Conservation (phyloP, 2,329 filamentous ascomycete species). For the Paecilomyces variotii region DNA sequence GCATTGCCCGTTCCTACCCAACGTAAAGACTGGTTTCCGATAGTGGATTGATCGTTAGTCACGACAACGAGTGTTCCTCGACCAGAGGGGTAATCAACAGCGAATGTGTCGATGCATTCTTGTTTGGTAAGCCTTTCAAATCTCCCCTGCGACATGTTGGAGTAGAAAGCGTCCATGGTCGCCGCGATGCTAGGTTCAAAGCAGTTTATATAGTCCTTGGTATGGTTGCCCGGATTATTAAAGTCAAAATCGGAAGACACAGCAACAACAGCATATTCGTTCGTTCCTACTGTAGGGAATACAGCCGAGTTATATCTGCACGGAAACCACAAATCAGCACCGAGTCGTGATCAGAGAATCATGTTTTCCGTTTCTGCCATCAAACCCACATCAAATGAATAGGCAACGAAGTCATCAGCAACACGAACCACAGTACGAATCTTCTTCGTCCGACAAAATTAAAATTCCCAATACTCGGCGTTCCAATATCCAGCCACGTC, state of each 20-base stretch:
- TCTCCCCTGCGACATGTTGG: neutral
- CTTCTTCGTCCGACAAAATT: slow-evolving; percentile 1
- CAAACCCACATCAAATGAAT: neutral
- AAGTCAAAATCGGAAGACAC: neutral
- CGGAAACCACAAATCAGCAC: neutral
- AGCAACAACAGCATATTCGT: neutral
- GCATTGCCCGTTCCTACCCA: neutral
- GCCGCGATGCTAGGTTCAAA: neutral
- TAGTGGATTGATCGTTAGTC: neutral
- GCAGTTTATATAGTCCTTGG: neutral
- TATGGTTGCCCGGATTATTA: neutral
- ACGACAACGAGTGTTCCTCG: neutral
- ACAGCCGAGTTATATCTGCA: neutral
- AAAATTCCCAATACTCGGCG: slow-evolving; percentile 5
- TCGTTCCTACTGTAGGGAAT: neutral
- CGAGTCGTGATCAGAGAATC: neutral
- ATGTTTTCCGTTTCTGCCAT: neutral
- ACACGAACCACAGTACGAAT: neutral
- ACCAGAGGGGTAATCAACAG: neutral
- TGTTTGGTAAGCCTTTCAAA: neutral
- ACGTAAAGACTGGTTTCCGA: neutral
- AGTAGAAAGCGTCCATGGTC: neutral
- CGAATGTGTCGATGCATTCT: neutral
- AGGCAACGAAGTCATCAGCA: neutral
- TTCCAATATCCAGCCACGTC: slow-evolving; percentile 5